phyloP scores from a whole-genome alignment of 164 flowering plant genomes.

The Kingdonia uniflora region DNA sequence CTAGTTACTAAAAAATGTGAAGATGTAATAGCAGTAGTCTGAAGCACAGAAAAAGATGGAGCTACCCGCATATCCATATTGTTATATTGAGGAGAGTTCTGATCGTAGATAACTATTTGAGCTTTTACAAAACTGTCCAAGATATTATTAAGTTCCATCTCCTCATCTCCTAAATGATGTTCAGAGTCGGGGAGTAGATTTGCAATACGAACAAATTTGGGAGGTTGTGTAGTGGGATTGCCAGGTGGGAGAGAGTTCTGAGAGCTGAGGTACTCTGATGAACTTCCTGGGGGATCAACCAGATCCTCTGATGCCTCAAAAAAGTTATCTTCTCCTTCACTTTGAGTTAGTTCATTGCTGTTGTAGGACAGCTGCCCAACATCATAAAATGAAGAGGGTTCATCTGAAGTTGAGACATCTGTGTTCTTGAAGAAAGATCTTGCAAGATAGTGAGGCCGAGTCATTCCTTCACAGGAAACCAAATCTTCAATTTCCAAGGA shows the following conservation, averaged over 20 bases:
- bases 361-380: constrained; percentile 16
- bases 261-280: constrained; percentile 17
- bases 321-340: constrained; percentile 76
- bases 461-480: constrained; percentile 27
- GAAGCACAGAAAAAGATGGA: constrained; percentile 4
- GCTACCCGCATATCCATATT: constrained; percentile 58
- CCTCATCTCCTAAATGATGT: constrained; percentile 17
- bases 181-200: constrained; percentile 62
- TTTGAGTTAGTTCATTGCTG: constrained; percentile 24
- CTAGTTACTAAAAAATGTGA: constrained; percentile 5
- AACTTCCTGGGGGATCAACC: constrained; percentile 26
- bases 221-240: constrained; percentile 31
- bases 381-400: constrained; percentile 19
- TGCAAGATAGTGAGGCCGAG: constrained; percentile 53
- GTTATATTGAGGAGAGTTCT: constrained; percentile 52
- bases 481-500: constrained; percentile 91
- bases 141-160: constrained; percentile 23
- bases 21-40: not conserved
- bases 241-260: constrained; percentile 16
- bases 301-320: constrained; percentile 84
- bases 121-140: constrained; percentile 89
- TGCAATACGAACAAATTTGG: constrained; percentile 49
- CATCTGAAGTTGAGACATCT: constrained; percentile 11
- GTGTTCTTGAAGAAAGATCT: constrained; percentile 57
- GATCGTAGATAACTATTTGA: constrained; percentile 66